These are phyloP conservation scores for Cladosporium sp. DNA, from an alignment of 2,329 filamentous ascomycete genomes.

Conservation along the genomic window DNA sequence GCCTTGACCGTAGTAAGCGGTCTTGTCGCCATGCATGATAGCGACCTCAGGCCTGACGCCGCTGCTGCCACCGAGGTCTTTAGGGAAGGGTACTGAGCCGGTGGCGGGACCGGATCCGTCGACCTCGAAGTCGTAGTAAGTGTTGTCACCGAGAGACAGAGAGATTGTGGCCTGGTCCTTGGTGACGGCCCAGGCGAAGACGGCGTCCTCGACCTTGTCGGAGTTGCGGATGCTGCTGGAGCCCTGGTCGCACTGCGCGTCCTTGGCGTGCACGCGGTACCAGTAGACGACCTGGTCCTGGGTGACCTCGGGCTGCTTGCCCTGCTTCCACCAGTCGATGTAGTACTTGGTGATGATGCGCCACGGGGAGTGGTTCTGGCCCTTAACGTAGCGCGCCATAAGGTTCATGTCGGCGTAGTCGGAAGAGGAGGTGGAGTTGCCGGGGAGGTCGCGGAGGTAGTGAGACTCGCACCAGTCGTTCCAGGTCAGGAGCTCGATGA, in stretches of 20 bases:
- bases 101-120: conserved; percentile 28
- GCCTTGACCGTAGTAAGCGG: conserved; percentile 24
- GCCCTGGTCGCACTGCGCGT: conserved; percentile 29
- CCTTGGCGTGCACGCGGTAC: conserved; percentile 37
- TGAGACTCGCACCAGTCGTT: conserved; percentile 38
- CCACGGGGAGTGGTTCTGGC: conserved; percentile 36
- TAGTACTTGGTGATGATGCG: conserved; percentile 38
- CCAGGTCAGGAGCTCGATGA: conserved; percentile 38
- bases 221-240: conserved; percentile 31
- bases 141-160: conserved; percentile 32
- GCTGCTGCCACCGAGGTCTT: conserved; percentile 20
- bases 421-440: conserved; percentile 15
- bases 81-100: conserved; percentile 32
- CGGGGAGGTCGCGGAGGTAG: conserved; percentile 36
- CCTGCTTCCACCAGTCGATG: conserved; percentile 35
- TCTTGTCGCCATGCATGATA: conserved; percentile 28
- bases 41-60: conserved; percentile 30
- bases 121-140: conserved; percentile 31
- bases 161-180: conserved; percentile 28
- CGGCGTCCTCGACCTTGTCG: conserved; percentile 31
- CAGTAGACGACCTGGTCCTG: conserved; percentile 37
- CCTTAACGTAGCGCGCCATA: conserved; percentile 34
- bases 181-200: conserved; percentile 37
- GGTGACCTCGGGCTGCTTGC: conserved; percentile 29
- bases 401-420: conserved; percentile 30